Evolutionary conservation across 1,284 basidiomycete species (phyloP), one percentile per base, ranked within the genome.

Genomic region (Leucoagaricus sp.): DNA sequence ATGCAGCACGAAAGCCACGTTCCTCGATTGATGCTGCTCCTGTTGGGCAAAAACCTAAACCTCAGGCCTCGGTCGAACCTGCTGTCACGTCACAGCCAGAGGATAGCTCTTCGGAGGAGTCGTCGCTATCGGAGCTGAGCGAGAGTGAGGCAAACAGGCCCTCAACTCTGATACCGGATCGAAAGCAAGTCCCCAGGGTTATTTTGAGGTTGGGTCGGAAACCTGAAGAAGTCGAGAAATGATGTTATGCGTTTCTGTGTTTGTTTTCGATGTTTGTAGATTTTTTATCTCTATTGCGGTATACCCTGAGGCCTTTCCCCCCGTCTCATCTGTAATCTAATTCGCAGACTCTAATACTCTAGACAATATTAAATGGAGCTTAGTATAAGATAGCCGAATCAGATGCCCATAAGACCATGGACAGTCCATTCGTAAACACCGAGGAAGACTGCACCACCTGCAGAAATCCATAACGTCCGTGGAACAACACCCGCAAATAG

Each of bases 371-470:
- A 21, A 8, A 55, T 44, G 33, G 23, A 33, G 28, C 7, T 13
- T 25, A 31, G 21, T 17, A 23, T 41, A 19, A 45, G 26, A 7
- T 28, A 21, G 23, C n/a, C 15, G 21, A 26, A 53, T 61, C 50
- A 63, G n/a, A 64, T 57, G 19, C 64, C 64, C 61, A 73, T 72
- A 8, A 74, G 64, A 1, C 73, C 71, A 28, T 50, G 54, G 23
- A 63, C 75, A 66, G 76, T 80, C 85, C 84, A 87, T 67, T 98
- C 96, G 67, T 97, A 98, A 46, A 93, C 89, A 31, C 96, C 96
- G 4, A 98, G 79, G 75, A 99, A 99, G 0, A 99, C 94, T 0
- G 96, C 95, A 2, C 97, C 97, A 4, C 97, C 97, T 1, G 94
- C 86, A 1, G 94, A 94, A 67, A 99, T 98, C 89, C 96, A 98